Evolutionary conservation across 345 rosid species (phyloP), one percentile per base, ranked within the genome.

Genomic region (Populus deltoides): DNA sequence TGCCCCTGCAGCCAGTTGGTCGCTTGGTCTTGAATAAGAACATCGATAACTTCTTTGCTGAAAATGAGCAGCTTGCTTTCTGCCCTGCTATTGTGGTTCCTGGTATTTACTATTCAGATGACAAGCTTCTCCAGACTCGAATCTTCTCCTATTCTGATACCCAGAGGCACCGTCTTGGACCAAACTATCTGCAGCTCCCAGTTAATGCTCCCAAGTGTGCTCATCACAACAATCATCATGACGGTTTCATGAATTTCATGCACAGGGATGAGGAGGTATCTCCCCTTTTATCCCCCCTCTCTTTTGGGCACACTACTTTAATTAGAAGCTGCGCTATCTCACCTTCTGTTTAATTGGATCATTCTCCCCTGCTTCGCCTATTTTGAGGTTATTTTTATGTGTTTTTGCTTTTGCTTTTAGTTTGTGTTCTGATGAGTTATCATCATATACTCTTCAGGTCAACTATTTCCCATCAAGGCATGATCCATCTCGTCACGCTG

Each of bases 141-240:
- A 80, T 94, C 83, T 96, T 96, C 79, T 89, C 99, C 18, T 96
- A 96, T 73, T 27, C 94, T 29, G 99, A 96, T 83, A 96, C 98
- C 53, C 99, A 96, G 85, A 91, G 99, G 82, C 97, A 96, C 85
- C 97, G 99, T 49, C 98, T 96, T 66, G 98, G 98, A 79, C 99
- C 99, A 33, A 96, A 94, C 89, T 96, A 96, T 84, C 87, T 96
- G 77, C 98, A 89, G 69, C 91, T 96, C 59, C 99, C 99, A 10
- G 97, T 80, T 66, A 96, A 96, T 90, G 94, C 99, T 66, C 97
- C 99, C 70, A 94, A 96, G 83, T 92, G 94, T 78, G 84, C 91
- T 80, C 97, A 94, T 86, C 97, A 92, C 87, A 96, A 96, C 88
- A 93, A 93, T 78, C 99, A 96, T 84, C 89, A 93, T 80, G 99